phyloP scores from a whole-genome alignment of 176 grass and related monocot species.

The Triticum dicoccoides region DNA sequence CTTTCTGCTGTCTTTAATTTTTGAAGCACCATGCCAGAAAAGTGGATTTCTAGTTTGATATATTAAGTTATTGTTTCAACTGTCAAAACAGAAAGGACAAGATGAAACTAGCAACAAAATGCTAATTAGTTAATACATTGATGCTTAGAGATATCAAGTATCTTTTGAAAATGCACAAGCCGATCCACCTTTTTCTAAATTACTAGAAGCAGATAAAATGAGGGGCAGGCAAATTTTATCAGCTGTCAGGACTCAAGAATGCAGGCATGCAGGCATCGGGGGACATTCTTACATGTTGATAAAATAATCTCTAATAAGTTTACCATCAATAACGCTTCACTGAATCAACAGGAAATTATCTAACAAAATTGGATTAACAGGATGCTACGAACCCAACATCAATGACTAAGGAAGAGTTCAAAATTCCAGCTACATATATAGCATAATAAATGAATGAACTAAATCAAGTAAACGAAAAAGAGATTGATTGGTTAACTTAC shows the following conservation, averaged over 20 bases:
- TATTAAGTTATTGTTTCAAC: background rate
- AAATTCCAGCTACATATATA: background rate
- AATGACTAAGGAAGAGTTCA: background rate
- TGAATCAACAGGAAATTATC: background rate
- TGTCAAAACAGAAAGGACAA: background rate
- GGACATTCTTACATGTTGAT: background rate
- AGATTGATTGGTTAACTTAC: constrained; percentile 23
- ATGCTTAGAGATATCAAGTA: background rate
- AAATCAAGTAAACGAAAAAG: constrained; percentile 23
- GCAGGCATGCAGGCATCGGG: background rate
- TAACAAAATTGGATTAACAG: background rate
- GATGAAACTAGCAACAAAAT: background rate
- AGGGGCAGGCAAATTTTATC: background rate
- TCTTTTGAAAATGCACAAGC: background rate
- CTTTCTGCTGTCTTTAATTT: background rate
- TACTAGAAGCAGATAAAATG: background rate
- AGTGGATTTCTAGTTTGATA: background rate
- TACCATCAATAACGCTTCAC: background rate
- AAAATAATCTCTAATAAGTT: background rate
- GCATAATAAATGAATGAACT: background rate
- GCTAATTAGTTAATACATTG: background rate
- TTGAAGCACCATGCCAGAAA: background rate
- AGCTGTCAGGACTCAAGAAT: background rate
- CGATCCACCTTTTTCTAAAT: background rate
- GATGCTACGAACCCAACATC: background rate